phyloP scores from a whole-genome alignment of 164 flowering plant genomes.

The Nelumbo lutea region DNA sequence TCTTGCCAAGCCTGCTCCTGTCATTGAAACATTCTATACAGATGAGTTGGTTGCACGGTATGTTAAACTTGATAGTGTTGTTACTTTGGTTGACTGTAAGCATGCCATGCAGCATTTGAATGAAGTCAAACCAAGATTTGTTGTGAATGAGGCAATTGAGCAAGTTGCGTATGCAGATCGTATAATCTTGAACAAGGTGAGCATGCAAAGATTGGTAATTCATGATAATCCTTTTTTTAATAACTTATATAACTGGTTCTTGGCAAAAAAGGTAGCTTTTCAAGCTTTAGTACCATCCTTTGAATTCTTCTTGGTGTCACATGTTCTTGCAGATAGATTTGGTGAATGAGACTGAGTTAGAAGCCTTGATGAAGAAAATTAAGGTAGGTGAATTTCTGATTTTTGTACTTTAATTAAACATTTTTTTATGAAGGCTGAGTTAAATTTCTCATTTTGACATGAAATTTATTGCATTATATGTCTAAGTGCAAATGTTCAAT shows the following conservation, averaged over 20 bases:
- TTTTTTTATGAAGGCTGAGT: too few relatives aligned
- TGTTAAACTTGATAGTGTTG: slow-evolving; percentile 96
- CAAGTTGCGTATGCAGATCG: slow-evolving; percentile 99
- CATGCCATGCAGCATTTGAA: slow-evolving; percentile 81
- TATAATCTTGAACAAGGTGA: slow-evolving; percentile 84
- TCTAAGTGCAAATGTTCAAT: too few relatives aligned
- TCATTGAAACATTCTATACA: slow-evolving; percentile 82
- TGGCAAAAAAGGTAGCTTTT: too few relatives aligned
- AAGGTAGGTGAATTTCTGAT: slow-evolving; percentile 40
- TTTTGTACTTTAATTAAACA: too few relatives aligned
- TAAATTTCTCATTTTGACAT: neutral
- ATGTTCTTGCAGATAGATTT: slow-evolving; percentile 65
- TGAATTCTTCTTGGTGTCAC: neutral
- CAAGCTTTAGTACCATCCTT: too few relatives aligned
- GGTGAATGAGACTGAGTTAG: slow-evolving; percentile 64
- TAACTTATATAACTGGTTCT: too few relatives aligned
- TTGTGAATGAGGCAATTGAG: slow-evolving; percentile 94
- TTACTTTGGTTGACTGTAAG: slow-evolving; percentile 91
- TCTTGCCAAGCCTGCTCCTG: slow-evolving; percentile 98
- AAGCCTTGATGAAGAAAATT: slow-evolving; percentile 46
- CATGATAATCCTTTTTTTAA: neutral
- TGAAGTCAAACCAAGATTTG: slow-evolving; percentile 96
- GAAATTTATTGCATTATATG: neutral
- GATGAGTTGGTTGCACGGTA: slow-evolving; percentile 77
- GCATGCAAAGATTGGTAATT: neutral